Conservation (phyloP, 257 asterid genomes). For the Plantago elongata region DNA sequence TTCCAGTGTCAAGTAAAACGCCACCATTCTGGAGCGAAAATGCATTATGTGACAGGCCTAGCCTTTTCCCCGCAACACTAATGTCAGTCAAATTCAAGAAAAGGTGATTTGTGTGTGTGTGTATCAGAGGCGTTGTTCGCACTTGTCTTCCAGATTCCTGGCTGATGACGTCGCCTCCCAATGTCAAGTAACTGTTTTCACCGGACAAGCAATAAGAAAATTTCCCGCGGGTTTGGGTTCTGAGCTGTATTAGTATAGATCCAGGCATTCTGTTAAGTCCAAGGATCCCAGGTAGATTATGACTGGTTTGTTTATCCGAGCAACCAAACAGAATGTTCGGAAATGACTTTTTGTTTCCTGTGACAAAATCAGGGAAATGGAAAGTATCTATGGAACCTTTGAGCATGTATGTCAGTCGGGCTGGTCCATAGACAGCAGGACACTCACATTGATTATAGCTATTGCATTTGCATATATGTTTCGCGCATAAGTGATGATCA, state of each 20-base stretch:
- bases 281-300: not conserved
- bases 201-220: not conserved
- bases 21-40: conserved; percentile 18
- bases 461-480: not conserved
- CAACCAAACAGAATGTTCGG: conserved; percentile 1
- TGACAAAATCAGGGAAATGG: not conserved
- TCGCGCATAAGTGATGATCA: not conserved
- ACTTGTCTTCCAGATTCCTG: not conserved
- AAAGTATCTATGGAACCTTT: conserved; percentile 1
- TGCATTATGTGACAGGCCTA: conserved; percentile 12
- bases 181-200: conserved; percentile 1
- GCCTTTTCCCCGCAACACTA: conserved; percentile 6
- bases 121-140: not conserved
- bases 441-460: conserved; percentile 1
- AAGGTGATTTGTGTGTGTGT: not conserved
- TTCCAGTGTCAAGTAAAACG: conserved; percentile 15
- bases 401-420: not conserved
- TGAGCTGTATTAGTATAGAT: not conserved
- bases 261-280: conserved; percentile 1
- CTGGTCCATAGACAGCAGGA: not conserved
- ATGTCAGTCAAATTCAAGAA: conserved; percentile 1
- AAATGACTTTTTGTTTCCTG: not conserved
- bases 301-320: not conserved
- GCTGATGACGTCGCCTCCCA: not conserved
- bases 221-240: not conserved